Conservation (phyloP, 495 filamentous ascomycete genomes). For the Massariosphaeria phaeospora region DNA sequence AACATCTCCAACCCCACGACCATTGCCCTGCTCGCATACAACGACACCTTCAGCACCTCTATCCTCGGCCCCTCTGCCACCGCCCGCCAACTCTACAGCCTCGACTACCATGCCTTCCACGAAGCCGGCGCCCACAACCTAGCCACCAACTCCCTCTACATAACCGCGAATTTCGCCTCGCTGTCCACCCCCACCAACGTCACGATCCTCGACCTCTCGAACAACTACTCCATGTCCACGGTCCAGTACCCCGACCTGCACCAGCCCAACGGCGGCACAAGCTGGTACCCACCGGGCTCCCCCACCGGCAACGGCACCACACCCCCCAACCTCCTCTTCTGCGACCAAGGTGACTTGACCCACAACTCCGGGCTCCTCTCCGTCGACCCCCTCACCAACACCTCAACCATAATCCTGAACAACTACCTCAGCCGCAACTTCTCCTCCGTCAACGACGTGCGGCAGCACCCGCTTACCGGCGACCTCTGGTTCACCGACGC, state of each 20-base stretch:
- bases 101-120: conserved; percentile 47
- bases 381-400: conserved; percentile 35
- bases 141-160: conserved; percentile 50
- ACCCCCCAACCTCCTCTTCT: conserved; percentile 34
- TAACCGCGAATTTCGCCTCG: conserved; percentile 51
- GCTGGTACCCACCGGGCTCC: conserved; percentile 30
- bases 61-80: conserved; percentile 35
- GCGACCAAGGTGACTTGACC: conserved; percentile 36
- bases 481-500: conserved; percentile 58
- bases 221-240: conserved; percentile 39
- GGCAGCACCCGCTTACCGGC: conserved; percentile 40
- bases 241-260: conserved; percentile 37
- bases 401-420: conserved; percentile 28
- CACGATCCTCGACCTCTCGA: conserved; percentile 33
- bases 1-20: conserved; percentile 23
- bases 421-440: conserved; percentile 37
- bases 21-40: conserved; percentile 35
- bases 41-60: conserved; percentile 30
- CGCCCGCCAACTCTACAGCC: conserved; percentile 28
- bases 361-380: conserved; percentile 27
- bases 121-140: conserved; percentile 55
- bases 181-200: conserved; percentile 36
- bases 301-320: conserved; percentile 24
- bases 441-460: conserved; percentile 35
- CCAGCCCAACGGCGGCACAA: conserved; percentile 38